Conservation (phyloP, 2,329 filamentous ascomycete genomes). For the Thielaviopsis ethacetica region DNA sequence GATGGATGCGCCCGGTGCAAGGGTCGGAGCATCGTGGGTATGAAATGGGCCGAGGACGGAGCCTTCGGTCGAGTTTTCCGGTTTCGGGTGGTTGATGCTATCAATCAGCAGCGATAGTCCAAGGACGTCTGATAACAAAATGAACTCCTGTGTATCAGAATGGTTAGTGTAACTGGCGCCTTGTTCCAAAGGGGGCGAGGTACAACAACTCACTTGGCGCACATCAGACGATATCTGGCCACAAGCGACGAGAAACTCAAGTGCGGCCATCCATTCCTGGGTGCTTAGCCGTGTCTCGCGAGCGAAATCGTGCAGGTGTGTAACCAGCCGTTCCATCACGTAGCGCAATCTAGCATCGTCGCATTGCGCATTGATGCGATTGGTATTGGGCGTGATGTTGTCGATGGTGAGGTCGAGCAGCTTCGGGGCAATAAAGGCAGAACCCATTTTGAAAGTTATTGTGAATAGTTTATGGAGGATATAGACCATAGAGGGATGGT, state of each 20-base stretch:
- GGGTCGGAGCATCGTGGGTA: constrained; percentile 47
- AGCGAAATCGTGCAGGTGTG: constrained; percentile 61
- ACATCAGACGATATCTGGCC: constrained; percentile 55
- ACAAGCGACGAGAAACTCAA: constrained; percentile 50
- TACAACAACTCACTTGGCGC: constrained; percentile 34
- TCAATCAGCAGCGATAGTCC: constrained; percentile 62
- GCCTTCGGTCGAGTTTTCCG: constrained; percentile 48
- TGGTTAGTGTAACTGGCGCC: background rate
- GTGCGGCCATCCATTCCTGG: constrained; percentile 55
- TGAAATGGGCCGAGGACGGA: constrained; percentile 73
- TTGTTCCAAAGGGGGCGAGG: background rate
- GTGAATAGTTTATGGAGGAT: too few species aligned
- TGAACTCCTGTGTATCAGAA: constrained; percentile 40
- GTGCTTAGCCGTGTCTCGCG: constrained; percentile 58
- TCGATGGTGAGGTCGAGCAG: constrained; percentile 45
- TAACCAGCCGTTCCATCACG: constrained; percentile 51
- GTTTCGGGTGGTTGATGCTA: constrained; percentile 63
- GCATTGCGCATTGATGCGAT: constrained; percentile 52
- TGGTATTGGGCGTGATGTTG: constrained; percentile 59
- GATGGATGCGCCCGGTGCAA: constrained; percentile 38
- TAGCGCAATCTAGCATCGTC: constrained; percentile 46
- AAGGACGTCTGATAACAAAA: constrained; percentile 58
- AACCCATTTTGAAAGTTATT: background rate
- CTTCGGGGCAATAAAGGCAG: background rate
- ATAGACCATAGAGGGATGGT: too few species aligned